phyloP scores from a whole-genome alignment of 345 rosid species.

The Dipteronia dyeriana region DNA sequence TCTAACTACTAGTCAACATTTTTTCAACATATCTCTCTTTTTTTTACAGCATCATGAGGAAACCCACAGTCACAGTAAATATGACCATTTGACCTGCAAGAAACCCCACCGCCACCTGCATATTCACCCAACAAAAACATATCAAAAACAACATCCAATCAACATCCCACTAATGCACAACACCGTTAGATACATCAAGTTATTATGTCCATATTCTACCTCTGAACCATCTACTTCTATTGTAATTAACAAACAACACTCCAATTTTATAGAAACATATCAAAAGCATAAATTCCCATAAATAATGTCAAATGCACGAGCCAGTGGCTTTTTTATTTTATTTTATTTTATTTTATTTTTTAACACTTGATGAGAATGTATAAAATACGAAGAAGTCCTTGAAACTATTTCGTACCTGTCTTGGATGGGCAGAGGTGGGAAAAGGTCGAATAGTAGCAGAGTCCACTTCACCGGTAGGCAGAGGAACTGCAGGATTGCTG shows the following conservation, averaged over 20 bases:
- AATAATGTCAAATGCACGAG: too few relatives aligned
- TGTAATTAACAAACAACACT: neutral
- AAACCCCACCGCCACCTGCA: slow-evolving; percentile 51
- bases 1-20: neutral
- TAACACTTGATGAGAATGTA: too few relatives aligned
- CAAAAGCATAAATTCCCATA: too few relatives aligned
- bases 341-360: too few relatives aligned
- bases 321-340: too few relatives aligned
- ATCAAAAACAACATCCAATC: slow-evolving; percentile 6
- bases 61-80: slow-evolving; percentile 21
- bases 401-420: slow-evolving; percentile 35
- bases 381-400: too few relatives aligned
- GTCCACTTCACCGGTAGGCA: slow-evolving; percentile 97
- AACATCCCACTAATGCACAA: slow-evolving; percentile 11
- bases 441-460: slow-evolving; percentile 81
- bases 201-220: too few relatives aligned
- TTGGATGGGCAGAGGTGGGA: slow-evolving; percentile 48
- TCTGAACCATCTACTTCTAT: too few relatives aligned
- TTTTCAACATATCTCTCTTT: slow-evolving; percentile 8
- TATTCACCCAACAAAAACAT: slow-evolving; percentile 13
- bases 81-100: slow-evolving; percentile 32
- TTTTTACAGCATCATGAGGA: slow-evolving; percentile 28
- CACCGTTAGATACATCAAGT: too few relatives aligned
- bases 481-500: slow-evolving; percentile 94
- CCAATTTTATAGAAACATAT: neutral